phyloP scores from a whole-genome alignment of 257 asterid genomes.

The Buddleja alternifolia region DNA sequence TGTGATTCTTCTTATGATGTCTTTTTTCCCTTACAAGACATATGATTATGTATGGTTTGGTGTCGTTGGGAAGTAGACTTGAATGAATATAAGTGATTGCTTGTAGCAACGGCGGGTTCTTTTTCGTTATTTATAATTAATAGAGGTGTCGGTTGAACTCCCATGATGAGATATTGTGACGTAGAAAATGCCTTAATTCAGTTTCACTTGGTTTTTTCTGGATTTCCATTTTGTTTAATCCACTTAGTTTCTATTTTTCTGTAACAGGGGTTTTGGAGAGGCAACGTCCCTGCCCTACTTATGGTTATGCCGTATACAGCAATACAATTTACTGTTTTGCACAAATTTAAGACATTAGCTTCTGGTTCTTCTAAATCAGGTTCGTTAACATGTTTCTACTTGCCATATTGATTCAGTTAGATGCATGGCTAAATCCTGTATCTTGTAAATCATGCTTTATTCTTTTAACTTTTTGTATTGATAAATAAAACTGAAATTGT shows the following conservation, averaged over 20 bases:
- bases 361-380: conserved; percentile 94
- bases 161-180: neutral
- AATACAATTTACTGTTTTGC: conserved; percentile 83
- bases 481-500: neutral
- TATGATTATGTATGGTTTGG: neutral
- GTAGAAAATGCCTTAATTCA: neutral
- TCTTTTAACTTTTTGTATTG: neutral
- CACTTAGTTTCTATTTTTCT: neutral
- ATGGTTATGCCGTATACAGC: conserved; percentile 99
- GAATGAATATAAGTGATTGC: neutral
- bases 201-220: neutral
- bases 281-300: conserved; percentile 92
- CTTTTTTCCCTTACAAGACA: neutral
- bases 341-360: conserved; percentile 75
- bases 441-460: neutral
- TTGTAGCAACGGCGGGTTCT: neutral
- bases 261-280: conserved; percentile 93
- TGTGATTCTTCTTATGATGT: neutral
- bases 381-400: conserved; percentile 29
- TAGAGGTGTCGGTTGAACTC: neutral
- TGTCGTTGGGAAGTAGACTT: too few species aligned
- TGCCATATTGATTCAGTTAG: conserved; percentile 19
- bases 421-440: neutral
- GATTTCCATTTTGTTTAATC: conserved; percentile 3
- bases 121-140: neutral